phyloP scores from a whole-genome alignment of 371 early-diverging fungal genomes.

The Homolaphlyctis polyrhiza region DNA sequence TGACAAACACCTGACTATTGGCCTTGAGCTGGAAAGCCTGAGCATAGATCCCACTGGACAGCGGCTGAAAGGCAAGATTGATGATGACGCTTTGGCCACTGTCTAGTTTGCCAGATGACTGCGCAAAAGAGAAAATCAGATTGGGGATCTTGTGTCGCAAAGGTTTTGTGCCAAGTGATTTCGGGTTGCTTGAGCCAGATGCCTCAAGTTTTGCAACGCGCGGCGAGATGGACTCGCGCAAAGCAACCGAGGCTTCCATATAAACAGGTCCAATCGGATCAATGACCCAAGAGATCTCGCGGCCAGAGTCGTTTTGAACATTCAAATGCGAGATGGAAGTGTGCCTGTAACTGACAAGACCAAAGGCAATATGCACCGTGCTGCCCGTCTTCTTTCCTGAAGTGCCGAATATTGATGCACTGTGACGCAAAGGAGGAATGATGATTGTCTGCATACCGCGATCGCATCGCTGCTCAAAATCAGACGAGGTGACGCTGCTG shows the following conservation, averaged over 20 bases:
- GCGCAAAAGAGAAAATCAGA: not conserved
- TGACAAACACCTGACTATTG: not conserved
- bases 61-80: not conserved
- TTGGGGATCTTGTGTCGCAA: not conserved
- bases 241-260: not conserved
- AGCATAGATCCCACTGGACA: not conserved
- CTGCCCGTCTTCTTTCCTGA: not conserved
- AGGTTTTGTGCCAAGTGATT: not conserved
- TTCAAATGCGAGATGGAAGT: not conserved
- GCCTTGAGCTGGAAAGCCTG: not conserved
- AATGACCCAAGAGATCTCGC: not conserved
- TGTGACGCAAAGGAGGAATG: not conserved
- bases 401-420: not conserved
- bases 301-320: not conserved
- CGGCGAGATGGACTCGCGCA: too few relatives aligned
- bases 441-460: not conserved
- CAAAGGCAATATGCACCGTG: not conserved
- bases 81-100: not conserved
- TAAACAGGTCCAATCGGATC: not conserved
- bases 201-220: too few relatives aligned
- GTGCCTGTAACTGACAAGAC: not conserved
- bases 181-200: not conserved
- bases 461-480: not conserved
- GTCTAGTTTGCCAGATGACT: not conserved
- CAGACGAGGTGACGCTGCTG: too few relatives aligned